Evolutionary conservation across 352 stramenopile species (phyloP).

Genomic region (Pythium folliculosum): DNA sequence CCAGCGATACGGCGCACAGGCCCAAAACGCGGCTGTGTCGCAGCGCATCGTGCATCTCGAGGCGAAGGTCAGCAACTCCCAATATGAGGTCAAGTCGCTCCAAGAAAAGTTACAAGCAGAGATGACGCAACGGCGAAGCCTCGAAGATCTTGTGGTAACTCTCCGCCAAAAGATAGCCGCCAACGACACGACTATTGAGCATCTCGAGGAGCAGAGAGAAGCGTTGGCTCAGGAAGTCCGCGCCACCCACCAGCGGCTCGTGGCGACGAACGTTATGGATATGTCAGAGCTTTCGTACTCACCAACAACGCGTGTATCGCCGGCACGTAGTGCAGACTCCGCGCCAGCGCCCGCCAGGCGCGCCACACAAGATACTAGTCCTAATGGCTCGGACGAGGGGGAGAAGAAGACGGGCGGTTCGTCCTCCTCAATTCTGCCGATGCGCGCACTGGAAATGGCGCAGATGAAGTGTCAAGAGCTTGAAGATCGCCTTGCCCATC

Average conservation of each 20-base stretch:
- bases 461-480: conserved; percentile 78
- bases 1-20: conserved; percentile 72
- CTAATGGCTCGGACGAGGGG: conserved; percentile 2
- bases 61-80: conserved; percentile 68
- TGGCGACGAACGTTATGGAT: conserved; percentile 53
- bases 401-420: conserved; percentile 11
- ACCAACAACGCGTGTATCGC: conserved; percentile 19
- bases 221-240: conserved; percentile 78
- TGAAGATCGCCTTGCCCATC: conserved; percentile 65
- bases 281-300: conserved; percentile 61
- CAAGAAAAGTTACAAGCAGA: conserved; percentile 61
- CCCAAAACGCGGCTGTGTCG: conserved; percentile 69
- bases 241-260: conserved; percentile 51
- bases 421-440: conserved; percentile 57
- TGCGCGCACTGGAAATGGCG: conserved; percentile 65
- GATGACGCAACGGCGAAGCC: conserved; percentile 48
- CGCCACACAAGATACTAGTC: conserved; percentile 1
- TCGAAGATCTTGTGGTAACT: conserved; percentile 67
- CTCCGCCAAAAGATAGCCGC: conserved; percentile 68
- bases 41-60: conserved; percentile 81
- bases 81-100: conserved; percentile 66
- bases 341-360: not conserved
- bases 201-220: conserved; percentile 74
- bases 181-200: conserved; percentile 58
- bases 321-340: not conserved